Conservation (phyloP, 1,139 yeast species). For the Insectozyma bohioensis region DNA sequence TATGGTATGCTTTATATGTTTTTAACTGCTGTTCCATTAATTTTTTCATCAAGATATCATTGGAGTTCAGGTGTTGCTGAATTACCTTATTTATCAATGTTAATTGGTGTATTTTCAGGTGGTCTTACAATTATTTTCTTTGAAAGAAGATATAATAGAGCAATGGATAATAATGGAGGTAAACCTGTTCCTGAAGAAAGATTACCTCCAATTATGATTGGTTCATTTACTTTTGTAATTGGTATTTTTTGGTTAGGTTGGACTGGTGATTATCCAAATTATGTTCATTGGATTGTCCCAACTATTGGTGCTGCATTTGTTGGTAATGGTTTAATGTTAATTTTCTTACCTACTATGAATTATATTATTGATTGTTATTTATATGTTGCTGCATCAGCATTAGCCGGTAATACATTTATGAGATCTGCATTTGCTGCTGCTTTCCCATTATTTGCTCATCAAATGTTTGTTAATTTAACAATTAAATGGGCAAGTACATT, state of each 20-base stretch:
- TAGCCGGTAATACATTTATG: conserved; percentile 82
- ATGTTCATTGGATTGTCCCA: conserved; percentile 82
- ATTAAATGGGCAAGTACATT: conserved; percentile 83
- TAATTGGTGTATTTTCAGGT: conserved; percentile 61
- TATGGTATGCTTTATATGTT: conserved; percentile 80
- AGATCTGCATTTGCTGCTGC: conserved; percentile 60
- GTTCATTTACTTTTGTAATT: conserved; percentile 66
- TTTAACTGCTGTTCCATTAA: conserved; percentile 76
- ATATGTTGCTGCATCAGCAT: conserved; percentile 77
- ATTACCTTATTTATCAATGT: conserved; percentile 61
- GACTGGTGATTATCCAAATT: conserved; percentile 71
- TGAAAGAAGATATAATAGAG: conserved; percentile 24
- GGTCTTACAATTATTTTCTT: conserved; percentile 40
- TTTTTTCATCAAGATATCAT: conserved; percentile 61
- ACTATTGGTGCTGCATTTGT: conserved; percentile 70
- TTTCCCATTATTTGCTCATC: conserved; percentile 52
- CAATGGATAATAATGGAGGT: conserved; percentile 45
- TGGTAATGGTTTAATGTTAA: conserved; percentile 73
- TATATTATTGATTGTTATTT: conserved; percentile 81
- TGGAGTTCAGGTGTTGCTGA: conserved; percentile 55
- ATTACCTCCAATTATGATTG: conserved; percentile 70
- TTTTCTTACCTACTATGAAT: conserved; percentile 76
- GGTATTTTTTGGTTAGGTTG: conserved; percentile 86
- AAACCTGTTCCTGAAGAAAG: conserved; percentile 78
- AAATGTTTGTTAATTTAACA: conserved; percentile 74